A percentile compares a stretch with the other conserved stretches of the same genome.
Evolutionary conservation across 257 asterid genomes (phyloP).

Genomic region (Ligustrum vulgare): DNA sequence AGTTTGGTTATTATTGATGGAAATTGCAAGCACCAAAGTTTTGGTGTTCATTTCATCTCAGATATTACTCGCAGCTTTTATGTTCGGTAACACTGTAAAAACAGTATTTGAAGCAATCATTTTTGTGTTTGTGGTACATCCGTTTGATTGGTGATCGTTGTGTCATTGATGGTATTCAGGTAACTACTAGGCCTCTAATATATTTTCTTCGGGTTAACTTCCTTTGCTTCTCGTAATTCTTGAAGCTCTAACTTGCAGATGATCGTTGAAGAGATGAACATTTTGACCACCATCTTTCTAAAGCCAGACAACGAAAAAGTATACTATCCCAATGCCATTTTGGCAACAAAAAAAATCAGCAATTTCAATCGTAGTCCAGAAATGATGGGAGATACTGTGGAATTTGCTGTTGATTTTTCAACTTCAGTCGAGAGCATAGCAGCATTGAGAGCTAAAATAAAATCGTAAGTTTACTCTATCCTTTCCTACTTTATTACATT

Average conservation of each 20-base stretch:
- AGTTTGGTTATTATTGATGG: slow-evolving; percentile 58
- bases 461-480: background rate
- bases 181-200: slow-evolving; percentile 4
- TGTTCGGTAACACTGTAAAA: slow-evolving; percentile 51
- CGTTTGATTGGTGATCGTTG: no score
- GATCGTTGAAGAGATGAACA: slow-evolving; percentile 76
- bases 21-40: slow-evolving; percentile 45
- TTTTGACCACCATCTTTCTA: slow-evolving; percentile 65
- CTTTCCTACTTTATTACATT: background rate
- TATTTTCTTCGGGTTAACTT: background rate
- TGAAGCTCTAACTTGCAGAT: slow-evolving; percentile 36
- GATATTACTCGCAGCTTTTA: slow-evolving; percentile 44
- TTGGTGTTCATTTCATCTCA: slow-evolving; percentile 59
- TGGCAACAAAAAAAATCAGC: slow-evolving; percentile 62
- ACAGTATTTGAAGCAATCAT: no score
- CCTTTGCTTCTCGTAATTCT: background rate
- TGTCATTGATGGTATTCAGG: slow-evolving; percentile 28
- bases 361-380: slow-evolving; percentile 70
- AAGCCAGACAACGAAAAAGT: slow-evolving; percentile 60
- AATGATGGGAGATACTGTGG: slow-evolving; percentile 63
- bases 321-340: slow-evolving; percentile 58
- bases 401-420: slow-evolving; percentile 69
- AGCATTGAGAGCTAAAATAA: slow-evolving; percentile 49
- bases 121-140: no score
- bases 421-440: slow-evolving; percentile 71